Evolutionary conservation across 768 basidiomycete genomes (phyloP).

Genomic region (Pleurotus djamor): DNA sequence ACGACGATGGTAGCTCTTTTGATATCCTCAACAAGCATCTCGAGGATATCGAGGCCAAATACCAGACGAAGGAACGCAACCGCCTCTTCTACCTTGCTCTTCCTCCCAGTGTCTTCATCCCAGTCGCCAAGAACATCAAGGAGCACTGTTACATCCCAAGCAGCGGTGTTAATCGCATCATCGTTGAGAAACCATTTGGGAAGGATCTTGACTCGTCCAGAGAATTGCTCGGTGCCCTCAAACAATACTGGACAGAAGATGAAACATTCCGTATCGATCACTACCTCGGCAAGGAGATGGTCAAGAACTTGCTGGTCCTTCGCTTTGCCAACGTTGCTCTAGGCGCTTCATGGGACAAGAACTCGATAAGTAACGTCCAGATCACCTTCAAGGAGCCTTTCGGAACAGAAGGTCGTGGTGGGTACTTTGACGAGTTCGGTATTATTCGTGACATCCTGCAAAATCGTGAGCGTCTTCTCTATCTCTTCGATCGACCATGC

Average conservation of each 20-base stretch:
- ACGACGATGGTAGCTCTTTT: slow-evolving; percentile 84
- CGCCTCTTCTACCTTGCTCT: slow-evolving; percentile 97
- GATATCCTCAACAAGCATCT: slow-evolving; percentile 73
- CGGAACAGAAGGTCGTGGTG: slow-evolving; percentile 99
- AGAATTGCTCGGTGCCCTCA: slow-evolving; percentile 74
- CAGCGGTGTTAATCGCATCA: slow-evolving; percentile 83
- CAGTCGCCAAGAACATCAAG: slow-evolving; percentile 82
- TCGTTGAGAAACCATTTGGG: slow-evolving; percentile 98
- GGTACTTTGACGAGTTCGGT: slow-evolving; percentile 99
- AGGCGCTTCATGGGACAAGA: slow-evolving; percentile 91
- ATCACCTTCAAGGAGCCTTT: slow-evolving; percentile 99
- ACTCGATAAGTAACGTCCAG: slow-evolving; percentile 94
- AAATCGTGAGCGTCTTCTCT: slow-evolving; percentile 75
- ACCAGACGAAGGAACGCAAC: slow-evolving; percentile 62
- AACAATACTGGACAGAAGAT: slow-evolving; percentile 89
- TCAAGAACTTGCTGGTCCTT: slow-evolving; percentile 95
- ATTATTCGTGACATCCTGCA: slow-evolving; percentile 98
- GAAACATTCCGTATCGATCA: slow-evolving; percentile 99
- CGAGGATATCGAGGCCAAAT: slow-evolving; percentile 72
- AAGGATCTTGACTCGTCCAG: slow-evolving; percentile 88
- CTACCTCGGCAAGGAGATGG: slow-evolving; percentile 99
- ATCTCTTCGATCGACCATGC: neutral
- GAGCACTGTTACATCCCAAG: slow-evolving; percentile 71
- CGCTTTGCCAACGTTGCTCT: slow-evolving; percentile 94
- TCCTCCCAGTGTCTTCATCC: slow-evolving; percentile 94